Evolutionary conservation across 2,329 filamentous ascomycete genomes (phyloP).

Genomic region (Xylaria sp.): DNA sequence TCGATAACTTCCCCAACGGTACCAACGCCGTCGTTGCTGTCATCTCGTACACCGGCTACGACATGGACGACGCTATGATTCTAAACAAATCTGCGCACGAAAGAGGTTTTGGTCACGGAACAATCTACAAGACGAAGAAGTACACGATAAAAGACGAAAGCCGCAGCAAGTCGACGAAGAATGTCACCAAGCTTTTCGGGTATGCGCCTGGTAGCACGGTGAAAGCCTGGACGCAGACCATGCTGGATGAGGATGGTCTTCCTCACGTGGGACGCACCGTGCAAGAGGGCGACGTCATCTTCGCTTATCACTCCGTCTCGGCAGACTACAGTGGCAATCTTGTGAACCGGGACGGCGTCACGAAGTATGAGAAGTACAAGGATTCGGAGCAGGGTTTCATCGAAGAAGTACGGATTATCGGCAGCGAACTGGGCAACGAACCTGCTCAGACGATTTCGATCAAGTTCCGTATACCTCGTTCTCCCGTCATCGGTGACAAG

Average conservation of each 20-base stretch:
- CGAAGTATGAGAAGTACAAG: constrained; percentile 90
- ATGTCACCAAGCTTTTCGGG: constrained; percentile 78
- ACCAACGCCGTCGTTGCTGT: constrained; percentile 94
- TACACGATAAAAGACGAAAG: constrained; percentile 78
- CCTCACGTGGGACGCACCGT: constrained; percentile 75
- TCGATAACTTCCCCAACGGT: constrained; percentile 97
- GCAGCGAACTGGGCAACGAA: constrained; percentile 75
- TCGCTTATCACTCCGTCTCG: constrained; percentile 83
- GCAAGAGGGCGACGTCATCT: constrained; percentile 75
- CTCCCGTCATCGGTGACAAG: constrained; percentile 94
- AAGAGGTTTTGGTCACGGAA: constrained; percentile 89
- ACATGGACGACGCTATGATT: constrained; percentile 99
- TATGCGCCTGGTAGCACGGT: constrained; percentile 76
- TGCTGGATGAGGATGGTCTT: constrained; percentile 82
- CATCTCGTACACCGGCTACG: constrained; percentile 97
- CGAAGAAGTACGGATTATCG: constrained; percentile 88
- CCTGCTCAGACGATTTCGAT: constrained; percentile 83
- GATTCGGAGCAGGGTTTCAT: constrained; percentile 82
- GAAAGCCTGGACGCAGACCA: constrained; percentile 62
- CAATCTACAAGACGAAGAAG: constrained; percentile 97
- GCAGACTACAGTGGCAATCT: constrained; percentile 72
- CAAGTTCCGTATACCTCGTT: constrained; percentile 86
- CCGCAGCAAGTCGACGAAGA: constrained; percentile 59
- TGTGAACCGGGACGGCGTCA: constrained; percentile 78
- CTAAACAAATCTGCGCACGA: constrained; percentile 96